A percentile compares a stretch with the other conserved stretches of the same genome.
Conservation (phyloP, 1,139 yeast species). For the Kodamaea sp. region DNA sequence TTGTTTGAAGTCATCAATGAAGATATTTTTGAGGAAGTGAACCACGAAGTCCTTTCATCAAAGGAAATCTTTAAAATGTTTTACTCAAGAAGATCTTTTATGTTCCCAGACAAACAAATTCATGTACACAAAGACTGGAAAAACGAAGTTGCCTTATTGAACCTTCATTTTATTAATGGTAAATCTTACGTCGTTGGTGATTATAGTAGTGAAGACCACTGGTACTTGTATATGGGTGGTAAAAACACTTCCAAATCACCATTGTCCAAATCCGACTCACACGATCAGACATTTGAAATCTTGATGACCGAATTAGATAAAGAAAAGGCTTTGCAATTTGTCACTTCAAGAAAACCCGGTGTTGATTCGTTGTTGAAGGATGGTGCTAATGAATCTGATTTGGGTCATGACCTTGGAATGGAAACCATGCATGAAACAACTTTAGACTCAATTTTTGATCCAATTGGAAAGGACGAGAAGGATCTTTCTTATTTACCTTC, state of each 20-base stretch:
- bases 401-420: slow-evolving; percentile 75
- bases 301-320: slow-evolving; percentile 84
- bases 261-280: slow-evolving; percentile 13
- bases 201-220: slow-evolving; percentile 69
- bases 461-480: slow-evolving; percentile 17
- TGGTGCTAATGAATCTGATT: slow-evolving; percentile 49
- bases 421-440: slow-evolving; percentile 61
- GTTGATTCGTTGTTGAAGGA: slow-evolving; percentile 25
- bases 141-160: slow-evolving; percentile 69
- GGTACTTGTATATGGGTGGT: slow-evolving; percentile 82
- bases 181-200: slow-evolving; percentile 81
- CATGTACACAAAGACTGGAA: slow-evolving; percentile 85
- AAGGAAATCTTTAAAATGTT: slow-evolving; percentile 61
- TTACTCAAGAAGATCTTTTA: slow-evolving; percentile 85
- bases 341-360: slow-evolving; percentile 57
- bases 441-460: slow-evolving; percentile 55
- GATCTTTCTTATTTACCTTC: slow-evolving; percentile 34
- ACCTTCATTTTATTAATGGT: slow-evolving; percentile 59
- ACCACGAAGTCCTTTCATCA: slow-evolving; percentile 28
- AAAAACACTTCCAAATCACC: slow-evolving; percentile 1
- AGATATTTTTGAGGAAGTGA: slow-evolving; percentile 12
- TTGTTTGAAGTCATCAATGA: slow-evolving; percentile 52
- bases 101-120: slow-evolving; percentile 86
- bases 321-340: slow-evolving; percentile 56
- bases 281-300: slow-evolving; percentile 81